A percentile compares a stretch with the other conserved stretches of the same genome.
Conservation (phyloP, 352 stramenopile genomes). For the Elongisporangium undulatum region DNA sequence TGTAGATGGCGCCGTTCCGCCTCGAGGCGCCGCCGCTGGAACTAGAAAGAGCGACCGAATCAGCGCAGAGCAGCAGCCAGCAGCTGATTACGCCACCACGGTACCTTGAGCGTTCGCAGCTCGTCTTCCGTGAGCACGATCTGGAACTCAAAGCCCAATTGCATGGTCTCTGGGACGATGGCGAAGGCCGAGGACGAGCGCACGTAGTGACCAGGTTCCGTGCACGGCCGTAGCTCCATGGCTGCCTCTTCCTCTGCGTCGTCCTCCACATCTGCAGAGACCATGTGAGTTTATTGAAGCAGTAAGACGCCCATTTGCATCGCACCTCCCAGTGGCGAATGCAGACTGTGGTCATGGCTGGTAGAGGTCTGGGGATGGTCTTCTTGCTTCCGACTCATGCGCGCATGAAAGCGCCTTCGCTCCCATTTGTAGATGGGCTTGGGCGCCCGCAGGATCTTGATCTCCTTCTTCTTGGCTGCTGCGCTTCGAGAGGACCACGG, state of each 20-base stretch:
- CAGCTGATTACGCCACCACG: not conserved
- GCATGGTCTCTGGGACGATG: slow-evolving; percentile 3
- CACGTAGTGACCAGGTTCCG: slow-evolving; percentile 47
- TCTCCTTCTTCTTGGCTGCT: slow-evolving; percentile 28
- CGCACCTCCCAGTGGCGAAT: not conserved
- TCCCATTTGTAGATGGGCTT: slow-evolving; percentile 66
- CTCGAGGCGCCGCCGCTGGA: slow-evolving; percentile 43
- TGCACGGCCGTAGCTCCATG: slow-evolving; percentile 36
- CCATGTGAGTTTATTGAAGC: not conserved
- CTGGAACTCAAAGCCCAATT: slow-evolving; percentile 39
- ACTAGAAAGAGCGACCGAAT: slow-evolving; percentile 14
- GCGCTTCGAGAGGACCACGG: slow-evolving; percentile 11
- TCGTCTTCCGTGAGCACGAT: slow-evolving; percentile 57
- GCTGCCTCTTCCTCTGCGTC: slow-evolving; percentile 30
- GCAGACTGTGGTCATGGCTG: not conserved
- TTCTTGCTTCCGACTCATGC: not conserved
- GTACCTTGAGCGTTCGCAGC: slow-evolving; percentile 51
- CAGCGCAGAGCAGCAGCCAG: not conserved
- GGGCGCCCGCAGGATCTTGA: slow-evolving; percentile 19
- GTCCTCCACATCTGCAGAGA: slow-evolving; percentile 23
- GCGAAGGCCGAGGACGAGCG: slow-evolving; percentile 24
- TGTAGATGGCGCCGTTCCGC: slow-evolving; percentile 52
- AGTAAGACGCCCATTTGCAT: slow-evolving; percentile 8
- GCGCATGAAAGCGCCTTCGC: slow-evolving; percentile 17
- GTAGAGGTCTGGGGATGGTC: not conserved